Percentiles rank a stretch among this genome's conserved stretches.
These are phyloP conservation scores for Tetrahymena borealis DNA, from an alignment of 73 alveolate species.

Conservation along the genomic window DNA sequence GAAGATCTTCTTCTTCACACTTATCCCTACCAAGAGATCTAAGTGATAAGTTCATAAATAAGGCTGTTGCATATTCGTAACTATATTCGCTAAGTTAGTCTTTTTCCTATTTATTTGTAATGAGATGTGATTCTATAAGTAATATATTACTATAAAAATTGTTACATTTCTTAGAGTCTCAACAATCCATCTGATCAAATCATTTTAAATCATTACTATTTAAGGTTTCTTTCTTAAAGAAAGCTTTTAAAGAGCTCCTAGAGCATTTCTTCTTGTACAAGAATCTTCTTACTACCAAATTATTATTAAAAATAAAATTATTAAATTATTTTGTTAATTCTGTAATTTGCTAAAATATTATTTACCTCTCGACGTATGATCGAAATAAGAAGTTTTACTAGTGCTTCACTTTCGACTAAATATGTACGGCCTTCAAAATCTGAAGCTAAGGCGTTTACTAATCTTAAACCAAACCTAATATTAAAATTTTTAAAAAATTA, in stretches of 20 bases:
- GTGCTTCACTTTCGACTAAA: conserved; percentile 69
- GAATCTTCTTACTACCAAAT: conserved; percentile 68
- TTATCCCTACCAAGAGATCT: conserved; percentile 94
- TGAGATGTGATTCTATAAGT: background rate
- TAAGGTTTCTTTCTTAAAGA: conserved; percentile 92
- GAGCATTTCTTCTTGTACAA: conserved; percentile 83
- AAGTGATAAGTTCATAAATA: conserved; percentile 90
- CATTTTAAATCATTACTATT: conserved; percentile 87
- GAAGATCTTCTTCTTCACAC: conserved; percentile 76
- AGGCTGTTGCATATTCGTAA: conserved; percentile 95
- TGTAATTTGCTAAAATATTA: background rate
- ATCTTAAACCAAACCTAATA: conserved; percentile 72
- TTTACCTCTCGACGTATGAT: conserved; percentile 58
- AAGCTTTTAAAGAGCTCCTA: conserved; percentile 89
- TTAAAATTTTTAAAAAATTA: background rate
- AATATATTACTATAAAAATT: background rate
- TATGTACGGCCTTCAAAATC: conserved; percentile 92
- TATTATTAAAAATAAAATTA: background rate
- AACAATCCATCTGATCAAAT: conserved; percentile 92
- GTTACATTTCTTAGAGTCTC: conserved; percentile 54
- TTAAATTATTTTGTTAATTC: background rate
- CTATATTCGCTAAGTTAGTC: conserved; percentile 88
- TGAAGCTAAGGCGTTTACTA: conserved; percentile 86
- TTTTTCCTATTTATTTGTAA: conserved; percentile 41
- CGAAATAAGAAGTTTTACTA: conserved; percentile 74